These are phyloP conservation scores for Spergularia marina DNA, from an alignment of 148 eudicot species.

Conservation along the genomic window DNA sequence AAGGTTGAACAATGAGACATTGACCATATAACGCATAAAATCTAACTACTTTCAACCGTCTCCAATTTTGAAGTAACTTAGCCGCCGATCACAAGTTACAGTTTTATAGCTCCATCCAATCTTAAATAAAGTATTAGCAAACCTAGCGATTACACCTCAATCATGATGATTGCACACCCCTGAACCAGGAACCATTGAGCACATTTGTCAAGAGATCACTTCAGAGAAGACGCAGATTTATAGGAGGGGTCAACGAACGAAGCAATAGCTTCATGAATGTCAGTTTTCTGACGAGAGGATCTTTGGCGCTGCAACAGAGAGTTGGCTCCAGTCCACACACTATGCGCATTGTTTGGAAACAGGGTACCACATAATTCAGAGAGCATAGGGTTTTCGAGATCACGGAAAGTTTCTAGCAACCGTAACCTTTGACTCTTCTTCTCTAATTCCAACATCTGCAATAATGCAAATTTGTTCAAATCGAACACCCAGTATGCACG, in stretches of 20 bases:
- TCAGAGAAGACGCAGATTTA: conserved; percentile 25
- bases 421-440: conserved; percentile 57
- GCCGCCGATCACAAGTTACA: too few relatives aligned
- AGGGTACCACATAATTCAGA: conserved; percentile 55
- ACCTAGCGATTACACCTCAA: too few relatives aligned
- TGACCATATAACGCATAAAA: too few relatives aligned
- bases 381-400: conserved; percentile 65
- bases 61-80: too few relatives aligned
- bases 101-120: too few relatives aligned
- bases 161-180: neutral
- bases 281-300: conserved; percentile 27
- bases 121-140: too few relatives aligned
- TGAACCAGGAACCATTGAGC: neutral
- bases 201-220: conserved; percentile 12
- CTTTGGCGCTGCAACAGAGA: conserved; percentile 39
- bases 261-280: conserved; percentile 55
- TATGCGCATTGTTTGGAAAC: conserved; percentile 43
- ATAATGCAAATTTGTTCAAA: conserved; percentile 13
- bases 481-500: neutral
- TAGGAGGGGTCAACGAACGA: conserved; percentile 45
- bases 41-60: too few relatives aligned
- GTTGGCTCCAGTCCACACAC: conserved; percentile 72
- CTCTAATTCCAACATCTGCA: conserved; percentile 46
- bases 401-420: conserved; percentile 59
- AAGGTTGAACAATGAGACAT: too few relatives aligned